Conservation (phyloP, 1,284 basidiomycete genomes). For the Ceratobasidium sp. region DNA sequence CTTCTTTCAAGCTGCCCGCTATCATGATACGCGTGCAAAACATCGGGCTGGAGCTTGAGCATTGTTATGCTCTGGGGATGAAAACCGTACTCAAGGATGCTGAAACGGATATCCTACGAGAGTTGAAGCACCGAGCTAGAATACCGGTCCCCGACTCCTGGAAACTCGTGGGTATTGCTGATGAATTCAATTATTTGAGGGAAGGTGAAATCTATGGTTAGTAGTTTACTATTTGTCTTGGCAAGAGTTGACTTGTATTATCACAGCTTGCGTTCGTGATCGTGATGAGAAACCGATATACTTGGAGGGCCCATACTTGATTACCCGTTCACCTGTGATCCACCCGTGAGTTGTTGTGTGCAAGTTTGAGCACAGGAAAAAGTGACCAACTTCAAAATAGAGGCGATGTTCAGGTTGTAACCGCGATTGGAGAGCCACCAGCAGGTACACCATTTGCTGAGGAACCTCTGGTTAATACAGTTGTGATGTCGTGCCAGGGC, state of each 20-base stretch:
- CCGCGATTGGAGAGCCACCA: constrained; percentile 72
- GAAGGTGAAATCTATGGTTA: constrained; percentile 72
- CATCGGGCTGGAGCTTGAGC: constrained; percentile 47
- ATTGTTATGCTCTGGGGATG: constrained; percentile 53
- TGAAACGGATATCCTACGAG: constrained; percentile 47
- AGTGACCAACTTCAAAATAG: constrained; percentile 25
- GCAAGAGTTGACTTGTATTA: neutral
- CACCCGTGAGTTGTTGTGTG: constrained; percentile 64
- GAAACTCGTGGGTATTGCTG: constrained; percentile 58
- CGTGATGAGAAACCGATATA: constrained; percentile 63
- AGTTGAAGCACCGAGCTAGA: constrained; percentile 35
- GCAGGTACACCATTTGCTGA: constrained; percentile 47
- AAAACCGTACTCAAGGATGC: constrained; percentile 52
- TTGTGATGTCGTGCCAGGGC: constrained; percentile 76
- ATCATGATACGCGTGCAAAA: constrained; percentile 56
- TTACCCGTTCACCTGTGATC: constrained; percentile 73
- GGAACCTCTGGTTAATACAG: constrained; percentile 67
- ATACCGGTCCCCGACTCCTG: constrained; percentile 46
- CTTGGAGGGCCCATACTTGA: constrained; percentile 67
- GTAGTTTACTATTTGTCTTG: constrained; percentile 40
- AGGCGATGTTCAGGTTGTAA: constrained; percentile 70
- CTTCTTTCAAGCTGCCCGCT: constrained; percentile 58
- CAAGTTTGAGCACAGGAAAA: neutral
- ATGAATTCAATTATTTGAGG: constrained; percentile 74
- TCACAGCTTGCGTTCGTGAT: constrained; percentile 66